Percentiles rank a stretch among this genome's conserved stretches.
phyloP scores from a whole-genome alignment of 2,329 filamentous ascomycete species.

The Alternaria ethzedia region DNA sequence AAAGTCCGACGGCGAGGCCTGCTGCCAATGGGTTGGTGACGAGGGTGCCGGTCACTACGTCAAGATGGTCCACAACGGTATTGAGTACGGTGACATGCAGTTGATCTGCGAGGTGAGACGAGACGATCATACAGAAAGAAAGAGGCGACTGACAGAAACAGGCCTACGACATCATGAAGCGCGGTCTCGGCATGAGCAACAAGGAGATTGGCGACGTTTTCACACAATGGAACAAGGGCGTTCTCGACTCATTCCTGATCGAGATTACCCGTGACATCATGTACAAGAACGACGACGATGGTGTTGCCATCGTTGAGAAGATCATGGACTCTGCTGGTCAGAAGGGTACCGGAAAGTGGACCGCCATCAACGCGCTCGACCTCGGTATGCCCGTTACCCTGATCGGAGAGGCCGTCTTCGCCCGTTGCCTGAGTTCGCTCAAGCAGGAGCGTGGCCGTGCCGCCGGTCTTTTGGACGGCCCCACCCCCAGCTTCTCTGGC shows the following conservation, averaged over 20 bases:
- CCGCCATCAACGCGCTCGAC: slow-evolving; percentile 97
- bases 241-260: slow-evolving; percentile 96
- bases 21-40: slow-evolving; percentile 99
- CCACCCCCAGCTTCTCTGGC: slow-evolving; percentile 80
- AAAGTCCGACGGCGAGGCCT: slow-evolving; percentile 96
- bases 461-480: slow-evolving; percentile 78
- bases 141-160: slow-evolving; percentile 48
- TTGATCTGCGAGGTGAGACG: slow-evolving; percentile 90
- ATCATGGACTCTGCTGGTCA: slow-evolving; percentile 98
- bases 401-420: slow-evolving; percentile 95
- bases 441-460: slow-evolving; percentile 92
- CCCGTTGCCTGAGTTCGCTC: slow-evolving; percentile 90
- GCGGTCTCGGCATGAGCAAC: slow-evolving; percentile 83
- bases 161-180: slow-evolving; percentile 99
- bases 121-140: background rate
- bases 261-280: slow-evolving; percentile 99
- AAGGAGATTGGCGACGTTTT: slow-evolving; percentile 98
- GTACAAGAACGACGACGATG: slow-evolving; percentile 97
- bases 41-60: slow-evolving; percentile 99
- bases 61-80: slow-evolving; percentile 99
- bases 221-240: slow-evolving; percentile 96
- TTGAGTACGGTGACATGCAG: slow-evolving; percentile 99
- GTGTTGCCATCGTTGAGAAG: slow-evolving; percentile 92
- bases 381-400: slow-evolving; percentile 98
- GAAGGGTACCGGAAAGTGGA: slow-evolving; percentile 99